These are phyloP conservation scores for Leishmania gerbilli DNA, from an alignment of 208 protist species.

Conservation along the genomic window DNA sequence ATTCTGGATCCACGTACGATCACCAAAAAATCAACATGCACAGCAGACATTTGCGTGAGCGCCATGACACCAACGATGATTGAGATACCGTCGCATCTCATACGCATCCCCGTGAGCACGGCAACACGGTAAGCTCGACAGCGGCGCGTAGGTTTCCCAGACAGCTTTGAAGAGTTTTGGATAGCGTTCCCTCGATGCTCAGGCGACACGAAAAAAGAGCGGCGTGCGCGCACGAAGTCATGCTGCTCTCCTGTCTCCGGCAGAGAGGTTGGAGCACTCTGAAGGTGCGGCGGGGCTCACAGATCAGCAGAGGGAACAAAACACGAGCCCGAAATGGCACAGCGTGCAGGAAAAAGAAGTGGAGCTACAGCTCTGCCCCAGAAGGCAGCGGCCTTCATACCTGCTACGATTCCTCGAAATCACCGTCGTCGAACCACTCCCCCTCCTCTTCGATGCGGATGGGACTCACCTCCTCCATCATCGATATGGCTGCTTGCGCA, in stretches of 20 bases:
- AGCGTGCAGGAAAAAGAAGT: conserved; percentile 3
- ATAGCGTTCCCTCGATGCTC: background rate
- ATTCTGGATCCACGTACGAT: background rate
- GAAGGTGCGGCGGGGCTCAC: background rate
- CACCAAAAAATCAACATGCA: background rate
- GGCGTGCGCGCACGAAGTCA: background rate
- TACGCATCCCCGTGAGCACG: background rate
- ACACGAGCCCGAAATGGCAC: background rate
- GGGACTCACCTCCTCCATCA: conserved; percentile 68
- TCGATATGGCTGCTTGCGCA: conserved; percentile 37
- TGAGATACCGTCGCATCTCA: background rate
- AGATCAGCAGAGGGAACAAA: background rate
- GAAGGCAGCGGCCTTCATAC: conserved; percentile 2
- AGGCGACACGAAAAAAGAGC: background rate
- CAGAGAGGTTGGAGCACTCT: background rate
- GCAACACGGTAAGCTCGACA: background rate
- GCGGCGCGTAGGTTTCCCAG: background rate
- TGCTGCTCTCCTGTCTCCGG: background rate
- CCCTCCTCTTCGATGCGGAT: conserved; percentile 60
- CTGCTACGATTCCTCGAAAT: conserved; percentile 17
- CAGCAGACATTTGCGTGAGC: background rate
- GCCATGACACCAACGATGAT: background rate
- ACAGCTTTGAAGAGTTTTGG: background rate
- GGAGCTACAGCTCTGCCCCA: background rate
- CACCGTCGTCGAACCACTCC: conserved; percentile 36